Evolutionary conservation across 1,284 basidiomycete species (phyloP).

Genomic region (Jaminaea rosea): DNA sequence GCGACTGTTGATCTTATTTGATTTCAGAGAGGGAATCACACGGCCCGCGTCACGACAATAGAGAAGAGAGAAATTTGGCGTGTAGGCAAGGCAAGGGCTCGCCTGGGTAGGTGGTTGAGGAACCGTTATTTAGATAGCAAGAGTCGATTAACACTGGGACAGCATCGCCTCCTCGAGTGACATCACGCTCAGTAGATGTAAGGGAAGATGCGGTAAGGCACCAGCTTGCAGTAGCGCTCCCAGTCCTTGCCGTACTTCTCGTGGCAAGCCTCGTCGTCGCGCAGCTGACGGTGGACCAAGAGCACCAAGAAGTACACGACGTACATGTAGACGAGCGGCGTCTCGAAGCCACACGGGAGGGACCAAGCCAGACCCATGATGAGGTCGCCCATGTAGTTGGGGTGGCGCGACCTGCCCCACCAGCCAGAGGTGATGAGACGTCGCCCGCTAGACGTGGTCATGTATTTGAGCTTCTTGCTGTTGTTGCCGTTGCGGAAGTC

Average conservation of each 20-base stretch:
- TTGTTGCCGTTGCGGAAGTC: conserved; percentile 87
- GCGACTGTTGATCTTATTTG: too few species aligned
- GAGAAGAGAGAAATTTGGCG: too few species aligned
- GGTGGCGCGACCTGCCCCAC: conserved; percentile 93
- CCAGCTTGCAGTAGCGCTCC: conserved; percentile 61
- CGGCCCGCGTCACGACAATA: too few species aligned
- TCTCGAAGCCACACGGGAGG: conserved; percentile 80
- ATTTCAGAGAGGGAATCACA: too few species aligned
- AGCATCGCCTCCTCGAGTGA: too few species aligned
- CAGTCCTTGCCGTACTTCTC: conserved; percentile 70
- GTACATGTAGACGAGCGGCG: conserved; percentile 95
- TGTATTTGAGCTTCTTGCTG: conserved; percentile 78
- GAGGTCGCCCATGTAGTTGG: conserved; percentile 63
- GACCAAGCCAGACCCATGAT: conserved; percentile 90
- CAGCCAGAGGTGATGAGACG: conserved; percentile 89
- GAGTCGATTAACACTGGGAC: too few species aligned
- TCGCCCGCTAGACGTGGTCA: conserved; percentile 76
- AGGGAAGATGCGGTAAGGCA: conserved; percentile 40
- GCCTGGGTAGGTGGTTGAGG: too few species aligned
- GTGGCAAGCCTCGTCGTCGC: conserved; percentile 86
- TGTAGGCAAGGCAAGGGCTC: too few species aligned
- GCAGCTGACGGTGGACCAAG: conserved; percentile 76
- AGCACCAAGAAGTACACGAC: conserved; percentile 75
- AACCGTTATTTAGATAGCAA: too few species aligned
- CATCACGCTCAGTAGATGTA: conserved; percentile 55